phyloP scores from a whole-genome alignment of 352 stramenopile genomes.

The Globisporangium emineosum region DNA sequence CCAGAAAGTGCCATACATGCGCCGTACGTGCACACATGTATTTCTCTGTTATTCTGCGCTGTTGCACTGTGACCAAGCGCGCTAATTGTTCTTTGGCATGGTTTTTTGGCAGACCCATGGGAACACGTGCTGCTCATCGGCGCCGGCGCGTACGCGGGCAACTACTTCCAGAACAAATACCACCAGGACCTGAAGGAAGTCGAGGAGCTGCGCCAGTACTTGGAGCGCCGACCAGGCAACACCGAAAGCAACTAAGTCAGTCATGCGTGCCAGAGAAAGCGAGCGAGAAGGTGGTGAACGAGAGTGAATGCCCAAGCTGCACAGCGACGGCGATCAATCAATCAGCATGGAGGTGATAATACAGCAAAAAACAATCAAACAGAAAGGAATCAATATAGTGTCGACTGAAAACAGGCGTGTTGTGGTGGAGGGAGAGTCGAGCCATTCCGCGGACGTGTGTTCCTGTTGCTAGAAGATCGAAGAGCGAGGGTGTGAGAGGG shows the following conservation, averaged over 20 bases:
- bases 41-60: not conserved
- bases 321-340: not conserved
- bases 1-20: conserved; percentile 82
- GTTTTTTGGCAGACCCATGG: conserved; percentile 56
- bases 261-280: not conserved
- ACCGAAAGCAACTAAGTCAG: conserved; percentile 37
- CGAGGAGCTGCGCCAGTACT: conserved; percentile 68
- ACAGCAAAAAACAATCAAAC: not conserved
- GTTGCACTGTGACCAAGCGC: not conserved
- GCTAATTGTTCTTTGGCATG: not conserved
- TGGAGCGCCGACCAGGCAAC: conserved; percentile 58
- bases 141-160: conserved; percentile 52
- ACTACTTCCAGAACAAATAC: conserved; percentile 75
- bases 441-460: not conserved
- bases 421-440: not conserved
- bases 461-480: not conserved
- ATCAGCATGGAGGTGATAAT: not conserved
- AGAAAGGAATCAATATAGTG: conserved; percentile 4
- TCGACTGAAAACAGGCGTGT: not conserved
- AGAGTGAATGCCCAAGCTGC: not conserved
- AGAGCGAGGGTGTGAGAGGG: not conserved
- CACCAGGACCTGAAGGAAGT: conserved; percentile 68
- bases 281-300: too few species aligned
- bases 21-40: conserved; percentile 43
- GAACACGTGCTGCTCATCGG: conserved; percentile 78